Evolutionary conservation across 108 stramenopile genomes (phyloP), one percentile per base, ranked within the genome.

Genomic region (Licmophora abbreviata): DNA sequence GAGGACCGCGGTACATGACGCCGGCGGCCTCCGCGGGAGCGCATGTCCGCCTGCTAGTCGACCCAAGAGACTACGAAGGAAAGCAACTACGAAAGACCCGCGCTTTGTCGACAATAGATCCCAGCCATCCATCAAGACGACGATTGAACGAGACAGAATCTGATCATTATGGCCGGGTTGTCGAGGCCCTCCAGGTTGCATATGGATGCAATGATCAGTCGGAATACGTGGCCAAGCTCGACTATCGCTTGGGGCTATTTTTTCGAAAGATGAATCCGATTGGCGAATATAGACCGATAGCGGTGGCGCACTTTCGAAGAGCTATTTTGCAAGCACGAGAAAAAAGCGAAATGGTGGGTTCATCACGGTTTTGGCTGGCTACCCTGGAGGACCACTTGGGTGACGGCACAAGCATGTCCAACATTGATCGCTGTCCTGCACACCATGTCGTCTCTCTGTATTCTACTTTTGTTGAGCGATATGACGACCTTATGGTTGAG

Each of bases 211-310:
- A 48, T 1, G 1, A 50, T 21, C 4, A n/a, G 34, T 6, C 41
- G 35, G 23, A 23, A 37, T 25, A 7, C 1, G 26, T 67, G 25
- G 50, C 28, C 29, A 12, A 44, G 29, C 7, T 20, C 9, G 56
- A 71, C 21, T 63, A 56, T 60, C 24, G 49, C 40, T 31, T 71
- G 22, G 70, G 70, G 20, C 62, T 56, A 9, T 71, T 71, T 45
- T 71, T 71, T 56, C 70, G 70, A 11, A 71, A 71, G 44, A 47
- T 61, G 45, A 1, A 60, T 22, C 70, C 70, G 11, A 1, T 22
- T 2, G 17, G n/a, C 9, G 12, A 44, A 1, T 1, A 61, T 30
- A 23, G 29, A 24, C 54, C 54, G 11, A 25, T 48, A 3, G 25
- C 70, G 1, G 14, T n/a, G 3, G 1, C 50, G 12, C 70, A 71